These are phyloP conservation scores for Thermomyces lanuginosus DNA, from an alignment of 2,329 filamentous ascomycete species.

Conservation along the genomic window DNA sequence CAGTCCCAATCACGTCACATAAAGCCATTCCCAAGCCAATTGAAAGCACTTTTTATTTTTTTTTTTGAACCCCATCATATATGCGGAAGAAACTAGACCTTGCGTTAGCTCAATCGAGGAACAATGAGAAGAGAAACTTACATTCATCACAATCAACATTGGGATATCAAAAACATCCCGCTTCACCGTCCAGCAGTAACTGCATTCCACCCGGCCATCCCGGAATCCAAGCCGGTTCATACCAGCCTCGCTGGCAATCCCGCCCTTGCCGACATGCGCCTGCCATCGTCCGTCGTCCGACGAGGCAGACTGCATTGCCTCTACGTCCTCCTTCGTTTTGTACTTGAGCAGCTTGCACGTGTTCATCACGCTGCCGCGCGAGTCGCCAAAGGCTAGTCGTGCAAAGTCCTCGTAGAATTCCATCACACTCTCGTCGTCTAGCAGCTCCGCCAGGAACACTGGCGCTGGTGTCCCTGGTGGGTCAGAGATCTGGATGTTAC, in stretches of 20 bases:
- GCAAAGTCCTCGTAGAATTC: slow-evolving; percentile 95
- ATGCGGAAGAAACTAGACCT: slow-evolving; percentile 28
- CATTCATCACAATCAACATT: slow-evolving; percentile 96
- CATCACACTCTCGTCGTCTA: slow-evolving; percentile 85
- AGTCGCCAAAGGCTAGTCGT: slow-evolving; percentile 79
- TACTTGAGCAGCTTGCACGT: slow-evolving; percentile 84
- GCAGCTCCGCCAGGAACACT: slow-evolving; percentile 77
- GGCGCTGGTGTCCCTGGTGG: slow-evolving; percentile 46
- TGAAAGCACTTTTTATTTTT: too few relatives aligned
- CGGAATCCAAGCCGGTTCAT: slow-evolving; percentile 64
- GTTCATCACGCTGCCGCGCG: slow-evolving; percentile 65
- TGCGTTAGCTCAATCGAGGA: slow-evolving; percentile 6
- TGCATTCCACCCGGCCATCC: slow-evolving; percentile 85
- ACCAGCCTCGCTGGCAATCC: slow-evolving; percentile 41
- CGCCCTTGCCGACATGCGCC: slow-evolving; percentile 28
- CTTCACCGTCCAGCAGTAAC: slow-evolving; percentile 94
- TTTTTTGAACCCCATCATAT: too few relatives aligned
- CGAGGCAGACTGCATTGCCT: slow-evolving; percentile 23
- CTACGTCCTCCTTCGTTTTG: slow-evolving; percentile 49
- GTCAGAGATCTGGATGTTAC: slow-evolving; percentile 33
- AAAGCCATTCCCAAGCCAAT: too few relatives aligned
- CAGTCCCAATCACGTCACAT: too few relatives aligned
- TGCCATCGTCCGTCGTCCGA: slow-evolving; percentile 32
- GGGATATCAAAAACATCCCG: slow-evolving; percentile 95
- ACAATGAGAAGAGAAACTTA: slow-evolving; percentile 37